Evolutionary conservation across 202 grass and related monocot genomes (phyloP).

Genomic region (Musa balbisiana): DNA sequence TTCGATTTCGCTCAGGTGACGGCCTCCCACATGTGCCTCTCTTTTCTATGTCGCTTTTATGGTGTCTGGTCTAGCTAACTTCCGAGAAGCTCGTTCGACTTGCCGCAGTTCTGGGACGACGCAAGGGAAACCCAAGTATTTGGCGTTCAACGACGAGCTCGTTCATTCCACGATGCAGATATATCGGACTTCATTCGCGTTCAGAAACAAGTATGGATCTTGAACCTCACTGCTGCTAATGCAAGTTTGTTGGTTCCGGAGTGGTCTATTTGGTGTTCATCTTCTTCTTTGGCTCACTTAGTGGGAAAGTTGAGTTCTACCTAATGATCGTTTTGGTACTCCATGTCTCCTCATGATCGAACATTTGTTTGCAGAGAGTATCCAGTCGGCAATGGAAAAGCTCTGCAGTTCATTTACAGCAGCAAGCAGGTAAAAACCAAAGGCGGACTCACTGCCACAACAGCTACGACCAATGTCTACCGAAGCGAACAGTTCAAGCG

Average conservation of each 20-base stretch:
- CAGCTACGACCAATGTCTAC: constrained; percentile 83
- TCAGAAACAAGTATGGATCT: constrained; percentile 63
- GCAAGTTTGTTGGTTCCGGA: neutral
- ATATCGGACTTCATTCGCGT: constrained; percentile 71
- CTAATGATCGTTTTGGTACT: neutral
- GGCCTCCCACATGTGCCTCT: neutral
- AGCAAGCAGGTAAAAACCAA: constrained; percentile 67
- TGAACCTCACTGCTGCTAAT: neutral
- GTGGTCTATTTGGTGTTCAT: constrained; percentile 1
- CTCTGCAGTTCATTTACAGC: constrained; percentile 84
- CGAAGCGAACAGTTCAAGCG: constrained; percentile 47
- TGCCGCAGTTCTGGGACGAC: constrained; percentile 84
- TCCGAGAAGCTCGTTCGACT: constrained; percentile 15
- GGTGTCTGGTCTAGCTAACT: neutral
- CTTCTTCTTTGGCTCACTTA: neutral
- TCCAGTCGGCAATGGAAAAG: constrained; percentile 72
- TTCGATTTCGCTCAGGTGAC: constrained; percentile 63
- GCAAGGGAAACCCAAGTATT: constrained; percentile 80
- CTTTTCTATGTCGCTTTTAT: neutral
- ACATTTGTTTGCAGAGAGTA: constrained; percentile 45
- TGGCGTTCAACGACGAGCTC: constrained; percentile 87
- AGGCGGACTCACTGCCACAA: constrained; percentile 71
- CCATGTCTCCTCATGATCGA: neutral
- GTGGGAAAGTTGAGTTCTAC: too few relatives aligned
- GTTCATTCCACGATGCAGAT: constrained; percentile 83